These are phyloP conservation scores for Blastobotrys parvus DNA, from an alignment of 805 yeast species.

Conservation along the genomic window DNA sequence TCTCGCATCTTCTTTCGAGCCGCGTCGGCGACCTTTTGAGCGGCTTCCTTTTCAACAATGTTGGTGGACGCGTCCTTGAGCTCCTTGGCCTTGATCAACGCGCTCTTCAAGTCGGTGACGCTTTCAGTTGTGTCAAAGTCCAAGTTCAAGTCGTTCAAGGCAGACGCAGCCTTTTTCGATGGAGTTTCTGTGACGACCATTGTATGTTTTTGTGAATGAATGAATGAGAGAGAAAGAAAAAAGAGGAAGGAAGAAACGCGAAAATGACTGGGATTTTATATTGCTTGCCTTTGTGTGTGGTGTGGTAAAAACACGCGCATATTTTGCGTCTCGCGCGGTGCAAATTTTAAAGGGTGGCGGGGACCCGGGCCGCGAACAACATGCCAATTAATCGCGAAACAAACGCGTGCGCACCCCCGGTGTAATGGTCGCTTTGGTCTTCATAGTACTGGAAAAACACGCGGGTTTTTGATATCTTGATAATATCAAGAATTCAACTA, in stretches of 20 bases:
- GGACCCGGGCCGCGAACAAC: too few relatives aligned
- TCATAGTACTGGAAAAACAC: too few relatives aligned
- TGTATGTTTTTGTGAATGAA: constrained; percentile 1
- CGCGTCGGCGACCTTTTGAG: neutral
- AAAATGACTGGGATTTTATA: constrained; percentile 1
- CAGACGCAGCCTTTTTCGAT: constrained; percentile 54
- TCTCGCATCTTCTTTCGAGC: constrained; percentile 44
- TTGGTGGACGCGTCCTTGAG: constrained; percentile 5
- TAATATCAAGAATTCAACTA: too few relatives aligned
- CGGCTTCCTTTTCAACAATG: neutral
- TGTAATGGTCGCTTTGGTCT: too few relatives aligned
- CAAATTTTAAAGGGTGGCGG: too few relatives aligned
- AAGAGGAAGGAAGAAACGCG: too few relatives aligned
- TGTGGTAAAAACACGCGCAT: too few relatives aligned
- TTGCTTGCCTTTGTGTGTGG: too few relatives aligned
- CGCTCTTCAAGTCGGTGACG: constrained; percentile 10
- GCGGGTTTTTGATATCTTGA: too few relatives aligned
- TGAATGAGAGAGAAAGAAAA: neutral
- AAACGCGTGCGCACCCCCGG: too few relatives aligned
- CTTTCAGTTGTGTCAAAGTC: constrained; percentile 9
- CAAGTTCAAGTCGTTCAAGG: constrained; percentile 45
- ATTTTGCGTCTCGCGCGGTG: too few relatives aligned
- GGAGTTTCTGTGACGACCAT: constrained; percentile 41
- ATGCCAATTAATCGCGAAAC: too few relatives aligned
- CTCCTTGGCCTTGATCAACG: constrained; percentile 9